Percentiles rank a stretch among this genome's conserved stretches.
phyloP scores from a whole-genome alignment of 192 early-diverging fungal genomes.

The Ambispora gerdemannii region DNA sequence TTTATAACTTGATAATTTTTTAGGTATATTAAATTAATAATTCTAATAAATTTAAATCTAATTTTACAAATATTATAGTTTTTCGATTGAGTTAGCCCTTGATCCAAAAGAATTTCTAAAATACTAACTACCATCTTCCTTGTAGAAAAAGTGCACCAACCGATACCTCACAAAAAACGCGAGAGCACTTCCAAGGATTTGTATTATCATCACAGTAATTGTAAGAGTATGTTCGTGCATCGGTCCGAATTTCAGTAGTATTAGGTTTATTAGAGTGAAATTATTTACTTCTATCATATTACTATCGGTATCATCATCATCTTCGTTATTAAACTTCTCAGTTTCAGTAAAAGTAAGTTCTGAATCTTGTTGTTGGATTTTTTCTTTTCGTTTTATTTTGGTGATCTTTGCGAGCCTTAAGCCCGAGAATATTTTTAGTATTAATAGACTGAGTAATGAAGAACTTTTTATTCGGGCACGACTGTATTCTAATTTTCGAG shows the following conservation, averaged over 20 bases:
- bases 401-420: constrained; percentile 4
- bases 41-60: too few species aligned
- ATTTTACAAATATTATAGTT: too few species aligned
- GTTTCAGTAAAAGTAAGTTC: not conserved
- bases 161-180: constrained; percentile 82
- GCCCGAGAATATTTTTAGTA: constrained; percentile 28
- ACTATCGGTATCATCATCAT: constrained; percentile 47
- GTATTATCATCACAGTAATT: constrained; percentile 60
- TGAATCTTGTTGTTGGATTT: not conserved
- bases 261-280: constrained; percentile 87
- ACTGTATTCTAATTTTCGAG: constrained; percentile 23
- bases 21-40: too few species aligned
- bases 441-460: not conserved
- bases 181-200: constrained; percentile 60
- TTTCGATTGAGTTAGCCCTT: too few species aligned
- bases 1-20: too few species aligned
- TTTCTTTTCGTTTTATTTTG: not conserved
- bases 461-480: constrained; percentile 8
- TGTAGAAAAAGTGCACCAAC: constrained; percentile 82
- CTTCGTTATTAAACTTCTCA: constrained; percentile 40
- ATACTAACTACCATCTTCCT: too few species aligned
- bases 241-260: constrained; percentile 76
- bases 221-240: constrained; percentile 67
- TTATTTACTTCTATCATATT: constrained; percentile 70
- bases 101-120: too few species aligned